Conservation (phyloP, 1,284 basidiomycete genomes). For the Malassezia nana region DNA sequence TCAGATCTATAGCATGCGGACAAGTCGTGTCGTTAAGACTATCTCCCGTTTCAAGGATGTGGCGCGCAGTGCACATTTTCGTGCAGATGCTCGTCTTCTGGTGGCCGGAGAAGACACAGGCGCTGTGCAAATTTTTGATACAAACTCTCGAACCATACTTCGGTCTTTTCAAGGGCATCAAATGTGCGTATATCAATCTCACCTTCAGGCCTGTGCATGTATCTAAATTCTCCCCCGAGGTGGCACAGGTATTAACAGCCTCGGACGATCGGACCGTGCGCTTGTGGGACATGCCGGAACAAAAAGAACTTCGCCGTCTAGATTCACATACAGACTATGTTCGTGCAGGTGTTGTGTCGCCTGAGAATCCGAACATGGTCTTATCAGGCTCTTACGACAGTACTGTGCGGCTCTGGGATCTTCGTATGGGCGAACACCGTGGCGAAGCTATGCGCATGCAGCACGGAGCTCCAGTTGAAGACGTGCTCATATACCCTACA, state of each 20-base stretch:
- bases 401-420: slow-evolving; percentile 79
- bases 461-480: slow-evolving; percentile 66
- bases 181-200: slow-evolving; percentile 53
- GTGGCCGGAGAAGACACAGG: slow-evolving; percentile 92
- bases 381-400: slow-evolving; percentile 91
- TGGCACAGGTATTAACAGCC: slow-evolving; percentile 78
- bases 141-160: slow-evolving; percentile 84
- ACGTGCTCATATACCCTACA: slow-evolving; percentile 83
- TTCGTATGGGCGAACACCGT: slow-evolving; percentile 52
- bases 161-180: slow-evolving; percentile 84
- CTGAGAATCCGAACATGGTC: slow-evolving; percentile 70
- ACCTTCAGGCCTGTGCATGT: slow-evolving; percentile 68
- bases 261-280: slow-evolving; percentile 91
- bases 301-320: slow-evolving; percentile 69
- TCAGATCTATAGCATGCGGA: slow-evolving; percentile 89
- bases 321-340: slow-evolving; percentile 86
- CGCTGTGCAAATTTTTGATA: slow-evolving; percentile 87
- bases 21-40: slow-evolving; percentile 88
- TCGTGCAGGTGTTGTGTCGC: slow-evolving; percentile 75
- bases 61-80: slow-evolving; percentile 57
- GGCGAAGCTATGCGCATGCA: slow-evolving; percentile 42
- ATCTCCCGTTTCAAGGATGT: slow-evolving; percentile 95
- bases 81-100: slow-evolving; percentile 84
- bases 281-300: slow-evolving; percentile 90
- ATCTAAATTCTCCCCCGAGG: slow-evolving; percentile 73